Evolutionary conservation across 2,329 filamentous ascomycete genomes (phyloP), one percentile per base, ranked within the genome.

Genomic region (Penicillium concentricum): DNA sequence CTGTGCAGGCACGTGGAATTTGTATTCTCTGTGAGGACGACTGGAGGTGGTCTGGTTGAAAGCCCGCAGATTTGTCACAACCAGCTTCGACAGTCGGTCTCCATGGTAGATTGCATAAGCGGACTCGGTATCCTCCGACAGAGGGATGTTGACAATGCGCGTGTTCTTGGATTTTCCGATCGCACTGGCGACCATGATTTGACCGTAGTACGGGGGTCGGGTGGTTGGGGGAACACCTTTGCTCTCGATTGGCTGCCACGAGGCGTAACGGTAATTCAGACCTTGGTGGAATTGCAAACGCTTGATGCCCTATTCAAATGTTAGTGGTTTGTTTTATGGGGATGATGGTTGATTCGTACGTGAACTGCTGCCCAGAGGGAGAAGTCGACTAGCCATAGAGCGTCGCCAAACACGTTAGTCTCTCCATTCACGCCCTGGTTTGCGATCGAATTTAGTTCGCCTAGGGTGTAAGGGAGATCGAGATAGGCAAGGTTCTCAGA

Each of bases 241-340:
- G 28, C 50, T 60, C 10, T 38, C 6, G 9, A 66, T 57, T 5
- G 63, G 59, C 20, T 66, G 59, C 62, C 62, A 65, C 2, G 60
- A 65, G 8, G 54, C 55, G n/a, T 65, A 64, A 16, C 62, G 57
- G 37, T 64, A 66, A 46, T 63, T 51, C 1, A 57, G 42, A 15
- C 62, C 63, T 55, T 63, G 60, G 39, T 66, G 60, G 5, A 64
- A 61, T 18, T 66, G 44, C 9, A 65, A 47, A 7, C 61, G 61
- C 12, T 59, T 57, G 12, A 61, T 59, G 30, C 53, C 54, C 60
- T 63, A 48, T 15, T 24, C 9, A 16, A 20, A 39, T 30, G 7
- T 45, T 6, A 41, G 43, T 22, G 8, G 0, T n/a, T 26, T 24
- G 20, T 13, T 15, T 18, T 18, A 44, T 28, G 4, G 4, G 38